Conservation (phyloP, 2,329 filamentous ascomycete genomes). For the Fusarium torreyae region DNA sequence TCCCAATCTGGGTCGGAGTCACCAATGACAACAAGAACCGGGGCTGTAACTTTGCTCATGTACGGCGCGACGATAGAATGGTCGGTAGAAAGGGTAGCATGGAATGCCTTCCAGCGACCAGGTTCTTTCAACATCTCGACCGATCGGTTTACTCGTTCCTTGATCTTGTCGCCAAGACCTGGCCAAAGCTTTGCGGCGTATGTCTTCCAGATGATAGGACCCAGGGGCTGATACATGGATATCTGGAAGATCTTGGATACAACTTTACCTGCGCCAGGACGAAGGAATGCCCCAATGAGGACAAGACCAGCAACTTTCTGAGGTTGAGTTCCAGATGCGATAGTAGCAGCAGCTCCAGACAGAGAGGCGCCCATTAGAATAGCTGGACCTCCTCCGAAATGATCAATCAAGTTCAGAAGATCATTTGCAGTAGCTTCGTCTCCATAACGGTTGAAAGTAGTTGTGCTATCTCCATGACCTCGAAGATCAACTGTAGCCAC, state of each 20-base stretch:
- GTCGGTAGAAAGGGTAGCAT: conserved; percentile 31
- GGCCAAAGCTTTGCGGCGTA: conserved; percentile 34
- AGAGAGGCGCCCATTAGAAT: conserved; percentile 21
- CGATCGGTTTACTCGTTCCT: conserved; percentile 24
- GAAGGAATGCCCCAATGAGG: conserved; percentile 26
- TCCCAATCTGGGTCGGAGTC: conserved; percentile 37
- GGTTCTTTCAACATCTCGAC: conserved; percentile 23
- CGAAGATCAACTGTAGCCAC: conserved; percentile 36
- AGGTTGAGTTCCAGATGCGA: conserved; percentile 27
- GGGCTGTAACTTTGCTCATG: conserved; percentile 28
- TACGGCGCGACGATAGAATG: conserved; percentile 23
- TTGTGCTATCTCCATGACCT: conserved; percentile 33
- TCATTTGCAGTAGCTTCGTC: conserved; percentile 33
- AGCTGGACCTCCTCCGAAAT: conserved; percentile 23
- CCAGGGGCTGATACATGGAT: neutral
- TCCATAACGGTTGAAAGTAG: conserved; percentile 23
- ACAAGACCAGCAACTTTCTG: conserved; percentile 31
- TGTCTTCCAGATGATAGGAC: conserved; percentile 25
- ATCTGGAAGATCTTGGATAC: conserved; percentile 15
- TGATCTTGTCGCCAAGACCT: conserved; percentile 22
- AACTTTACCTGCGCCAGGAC: conserved; percentile 6
- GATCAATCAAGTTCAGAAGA: conserved; percentile 18
- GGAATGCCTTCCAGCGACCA: conserved; percentile 36
- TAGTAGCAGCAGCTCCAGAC: conserved; percentile 26
- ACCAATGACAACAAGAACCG: conserved; percentile 35